Conservation (phyloP, 495 filamentous ascomycete genomes). For the Hyaloscypha bicolor region DNA sequence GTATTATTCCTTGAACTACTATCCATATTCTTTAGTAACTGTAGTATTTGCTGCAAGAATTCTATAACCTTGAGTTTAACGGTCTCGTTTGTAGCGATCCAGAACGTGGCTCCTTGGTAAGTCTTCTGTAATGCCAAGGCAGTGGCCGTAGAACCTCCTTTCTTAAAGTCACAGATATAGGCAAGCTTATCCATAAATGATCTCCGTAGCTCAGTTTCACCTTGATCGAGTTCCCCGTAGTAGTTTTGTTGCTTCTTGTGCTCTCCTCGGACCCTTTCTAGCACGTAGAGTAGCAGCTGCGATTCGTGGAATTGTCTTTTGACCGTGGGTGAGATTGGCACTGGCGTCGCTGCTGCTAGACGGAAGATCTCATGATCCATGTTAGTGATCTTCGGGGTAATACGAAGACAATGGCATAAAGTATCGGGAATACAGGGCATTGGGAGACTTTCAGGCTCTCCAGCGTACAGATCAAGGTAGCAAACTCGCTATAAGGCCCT, state of each 20-base stretch:
- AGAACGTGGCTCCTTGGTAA: slow-evolving; percentile 7
- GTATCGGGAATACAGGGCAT: no score
- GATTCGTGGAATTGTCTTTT: slow-evolving; percentile 12
- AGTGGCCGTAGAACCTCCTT: slow-evolving; percentile 1
- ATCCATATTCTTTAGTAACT: slow-evolving; percentile 5
- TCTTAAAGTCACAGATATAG: slow-evolving; percentile 13
- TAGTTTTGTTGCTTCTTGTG: slow-evolving; percentile 13
- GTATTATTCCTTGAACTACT: background rate
- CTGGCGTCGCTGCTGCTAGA: slow-evolving; percentile 6
- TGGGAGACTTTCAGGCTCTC: no score
- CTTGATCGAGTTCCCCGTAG: slow-evolving; percentile 9
- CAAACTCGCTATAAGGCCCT: no score
- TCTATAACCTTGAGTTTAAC: slow-evolving; percentile 2
- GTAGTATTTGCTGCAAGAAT: slow-evolving; percentile 3
- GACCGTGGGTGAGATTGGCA: background rate
- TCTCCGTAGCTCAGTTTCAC: slow-evolving; percentile 6
- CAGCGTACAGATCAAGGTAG: no score
- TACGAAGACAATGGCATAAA: no score
- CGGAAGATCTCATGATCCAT: slow-evolving; percentile 1
- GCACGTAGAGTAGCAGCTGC: slow-evolving; percentile 8
- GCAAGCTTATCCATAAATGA: slow-evolving; percentile 10
- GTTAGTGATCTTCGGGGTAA: no score
- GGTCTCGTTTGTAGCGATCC: slow-evolving; percentile 10
- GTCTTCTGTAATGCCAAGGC: slow-evolving; percentile 5
- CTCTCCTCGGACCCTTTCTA: slow-evolving; percentile 11